A percentile compares a stretch with the other conserved stretches of the same genome.
Conservation (phyloP, 2,329 filamentous ascomycete genomes). For the Sarocladiaceae sp. region DNA sequence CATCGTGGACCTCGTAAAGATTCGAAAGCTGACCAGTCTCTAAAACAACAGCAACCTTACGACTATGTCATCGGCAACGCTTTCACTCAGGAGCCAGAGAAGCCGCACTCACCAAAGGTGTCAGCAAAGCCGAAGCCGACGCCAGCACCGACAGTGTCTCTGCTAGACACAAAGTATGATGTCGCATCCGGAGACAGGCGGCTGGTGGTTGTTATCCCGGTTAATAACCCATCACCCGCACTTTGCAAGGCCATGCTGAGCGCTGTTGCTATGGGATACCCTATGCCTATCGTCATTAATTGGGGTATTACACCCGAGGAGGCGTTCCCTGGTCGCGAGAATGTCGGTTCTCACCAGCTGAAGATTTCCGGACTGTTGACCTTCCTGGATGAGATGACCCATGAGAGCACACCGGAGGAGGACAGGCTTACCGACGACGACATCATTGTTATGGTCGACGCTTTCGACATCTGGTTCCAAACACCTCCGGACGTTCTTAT, state of each 20-base stretch:
- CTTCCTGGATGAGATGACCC: constrained; percentile 13
- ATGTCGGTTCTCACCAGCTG: constrained; percentile 13
- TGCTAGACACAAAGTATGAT: neutral
- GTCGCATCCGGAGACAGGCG: constrained; percentile 10
- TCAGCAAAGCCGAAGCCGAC: neutral
- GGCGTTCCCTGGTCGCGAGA: constrained; percentile 12
- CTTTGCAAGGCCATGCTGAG: constrained; percentile 19
- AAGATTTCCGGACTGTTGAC: constrained; percentile 9
- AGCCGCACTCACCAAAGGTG: too few relatives aligned
- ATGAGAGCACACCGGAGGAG: neutral
- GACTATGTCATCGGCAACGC: neutral
- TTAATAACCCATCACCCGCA: constrained; percentile 13
- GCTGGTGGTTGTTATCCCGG: constrained; percentile 16
- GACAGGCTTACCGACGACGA: constrained; percentile 10
- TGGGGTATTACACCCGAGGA: constrained; percentile 11
- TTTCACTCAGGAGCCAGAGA: neutral
- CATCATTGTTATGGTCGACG: constrained; percentile 21
- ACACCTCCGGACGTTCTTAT: constrained; percentile 21
- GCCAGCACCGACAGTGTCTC: too few relatives aligned
- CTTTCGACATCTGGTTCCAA: constrained; percentile 24
- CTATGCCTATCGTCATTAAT: constrained; percentile 17
- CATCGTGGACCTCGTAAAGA: neutral
- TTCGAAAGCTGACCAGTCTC: neutral
- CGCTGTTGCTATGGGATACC: constrained; percentile 16
- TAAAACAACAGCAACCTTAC: neutral